phyloP scores from a whole-genome alignment of 2,329 filamentous ascomycete genomes.

The Aspergillus melleus region DNA sequence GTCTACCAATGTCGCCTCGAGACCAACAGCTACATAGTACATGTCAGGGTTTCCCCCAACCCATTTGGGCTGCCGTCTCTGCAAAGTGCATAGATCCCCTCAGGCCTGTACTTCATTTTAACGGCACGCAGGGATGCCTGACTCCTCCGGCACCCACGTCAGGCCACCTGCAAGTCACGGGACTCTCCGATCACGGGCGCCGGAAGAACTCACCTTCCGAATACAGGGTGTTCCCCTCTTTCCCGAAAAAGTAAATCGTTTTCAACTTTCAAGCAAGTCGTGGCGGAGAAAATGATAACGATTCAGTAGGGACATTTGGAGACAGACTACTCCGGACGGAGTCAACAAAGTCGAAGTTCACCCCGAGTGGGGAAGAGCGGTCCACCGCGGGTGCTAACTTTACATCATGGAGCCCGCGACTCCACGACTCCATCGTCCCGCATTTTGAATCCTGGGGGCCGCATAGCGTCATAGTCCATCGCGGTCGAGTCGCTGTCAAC shows the following conservation, averaged over 20 bases:
- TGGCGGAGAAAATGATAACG: background rate
- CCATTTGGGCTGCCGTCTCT: no score
- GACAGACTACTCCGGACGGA: background rate
- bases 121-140: background rate
- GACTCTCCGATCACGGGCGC: no score
- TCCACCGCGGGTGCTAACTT: background rate
- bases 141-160: background rate
- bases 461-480: conserved; percentile 19
- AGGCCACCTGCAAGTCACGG: no score
- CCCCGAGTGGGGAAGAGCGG: background rate
- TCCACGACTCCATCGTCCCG: conserved; percentile 6
- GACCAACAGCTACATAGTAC: no score
- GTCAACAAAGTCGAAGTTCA: background rate
- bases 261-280: background rate
- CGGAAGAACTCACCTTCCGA: background rate
- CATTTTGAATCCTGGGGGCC: conserved; percentile 10
- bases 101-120: no score
- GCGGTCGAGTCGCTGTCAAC: background rate
- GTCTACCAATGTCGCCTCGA: no score
- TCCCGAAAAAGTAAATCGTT: background rate
- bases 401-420: conserved; percentile 6
- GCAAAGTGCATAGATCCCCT: background rate
- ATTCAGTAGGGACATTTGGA: background rate
- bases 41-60: no score
- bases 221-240: background rate